Evolutionary conservation across 208 protist genomes (phyloP), one percentile per base, ranked within the genome.

Genomic region (Porcisia deanei): DNA sequence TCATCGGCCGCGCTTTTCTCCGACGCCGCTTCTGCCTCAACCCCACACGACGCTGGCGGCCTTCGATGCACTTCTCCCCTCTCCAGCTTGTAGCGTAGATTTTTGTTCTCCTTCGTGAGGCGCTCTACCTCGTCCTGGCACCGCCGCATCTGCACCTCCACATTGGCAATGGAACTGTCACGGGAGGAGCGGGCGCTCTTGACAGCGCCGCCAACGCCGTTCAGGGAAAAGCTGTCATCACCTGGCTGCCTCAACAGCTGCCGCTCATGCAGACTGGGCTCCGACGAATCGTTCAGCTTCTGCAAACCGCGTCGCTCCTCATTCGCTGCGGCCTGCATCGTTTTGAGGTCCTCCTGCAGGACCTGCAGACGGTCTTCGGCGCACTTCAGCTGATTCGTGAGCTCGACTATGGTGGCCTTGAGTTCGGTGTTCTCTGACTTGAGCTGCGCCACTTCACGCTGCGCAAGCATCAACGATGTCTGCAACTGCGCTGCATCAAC

Each of bases 401-500:
- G 82, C 12, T 81, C 30, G 3, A 71, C 79, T 54, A 93, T 88
- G 53, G 69, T 86, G 45, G 84, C 76, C 77, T 90, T 93, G 3
- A 93, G 78, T 65, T 79, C 66, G 14, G 30, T 74, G 80, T 93
- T 96, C 66, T 94, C 88, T 25, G 77, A 73, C 47, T 80, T 85
- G 16, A 94, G 71, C 10, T 64, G 37, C 22, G 63, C 72, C 34
- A 94, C 9, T 73, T 94, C 89, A 25, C 72, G 64, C 61, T 87
- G 61, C 20, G 78, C 55, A 16, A 65, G 34, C 22, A 30, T 55
- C 10, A 75, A 63, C 9, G 71, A 64, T 0, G 70, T 39, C 77
- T 73, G 76, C 68, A 73, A 34, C 14, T 80, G 49, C 52, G 22
- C 37, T 10, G 72, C 47, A 9, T 79, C 73, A 37, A 9, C 55